Evolutionary conservation across 352 stramenopile species (phyloP).

Genomic region (Phytophthora sansomeana): DNA sequence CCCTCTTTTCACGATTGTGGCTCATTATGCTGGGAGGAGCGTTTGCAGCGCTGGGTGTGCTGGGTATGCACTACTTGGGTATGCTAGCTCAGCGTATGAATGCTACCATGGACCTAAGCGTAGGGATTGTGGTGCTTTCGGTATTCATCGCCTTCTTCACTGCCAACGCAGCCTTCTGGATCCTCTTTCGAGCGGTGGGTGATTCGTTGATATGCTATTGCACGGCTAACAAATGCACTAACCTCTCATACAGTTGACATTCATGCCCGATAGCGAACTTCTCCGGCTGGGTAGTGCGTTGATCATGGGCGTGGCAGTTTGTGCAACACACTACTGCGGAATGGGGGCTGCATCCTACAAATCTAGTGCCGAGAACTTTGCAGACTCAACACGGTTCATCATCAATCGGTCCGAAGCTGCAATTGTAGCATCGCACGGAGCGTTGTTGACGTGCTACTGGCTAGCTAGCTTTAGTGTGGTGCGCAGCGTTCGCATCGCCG

Average conservation of each 20-base stretch:
- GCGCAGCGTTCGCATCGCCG: conserved; percentile 27
- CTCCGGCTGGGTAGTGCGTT: conserved; percentile 59
- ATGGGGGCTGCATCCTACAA: conserved; percentile 53
- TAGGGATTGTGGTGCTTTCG: conserved; percentile 50
- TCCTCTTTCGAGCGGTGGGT: conserved; percentile 63
- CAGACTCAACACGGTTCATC: conserved; percentile 36
- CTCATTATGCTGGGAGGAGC: conserved; percentile 60
- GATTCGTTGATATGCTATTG: background rate
- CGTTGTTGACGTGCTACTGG: conserved; percentile 64
- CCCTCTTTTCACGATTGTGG: conserved; percentile 64
- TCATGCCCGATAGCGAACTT: conserved; percentile 56
- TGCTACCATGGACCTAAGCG: conserved; percentile 45
- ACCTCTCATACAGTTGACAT: conserved; percentile 49
- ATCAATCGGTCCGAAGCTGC: conserved; percentile 43
- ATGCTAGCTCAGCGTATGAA: conserved; percentile 69
- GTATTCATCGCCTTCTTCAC: conserved; percentile 63
- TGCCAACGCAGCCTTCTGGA: conserved; percentile 72
- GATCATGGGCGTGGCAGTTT: conserved; percentile 70
- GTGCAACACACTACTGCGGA: conserved; percentile 63
- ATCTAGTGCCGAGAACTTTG: conserved; percentile 43
- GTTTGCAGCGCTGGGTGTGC: conserved; percentile 61
- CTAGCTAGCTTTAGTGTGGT: conserved; percentile 48
- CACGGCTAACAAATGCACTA: background rate
- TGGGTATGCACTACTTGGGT: conserved; percentile 76
- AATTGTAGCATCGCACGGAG: conserved; percentile 49